Evolutionary conservation across 257 asterid genomes (phyloP).

Genomic region (Solanum megistacrolobum): DNA sequence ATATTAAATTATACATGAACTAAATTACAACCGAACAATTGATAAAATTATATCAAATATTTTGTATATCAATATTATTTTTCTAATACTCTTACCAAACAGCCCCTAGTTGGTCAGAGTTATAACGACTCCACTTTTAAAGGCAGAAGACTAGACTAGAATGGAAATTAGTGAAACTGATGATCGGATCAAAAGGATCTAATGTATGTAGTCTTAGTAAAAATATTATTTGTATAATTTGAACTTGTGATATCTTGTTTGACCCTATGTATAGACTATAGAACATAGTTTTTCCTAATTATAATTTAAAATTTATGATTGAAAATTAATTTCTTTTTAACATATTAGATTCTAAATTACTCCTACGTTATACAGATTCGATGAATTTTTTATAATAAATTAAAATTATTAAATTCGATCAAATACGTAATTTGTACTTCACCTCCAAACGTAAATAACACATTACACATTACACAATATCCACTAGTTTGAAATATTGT

Average conservation of each 20-base stretch:
- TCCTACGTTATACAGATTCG: fast-evolving
- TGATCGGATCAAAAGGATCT: not conserved
- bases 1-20: too few relatives aligned
- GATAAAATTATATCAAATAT: too few relatives aligned
- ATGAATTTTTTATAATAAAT: not conserved
- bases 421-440: not conserved
- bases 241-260: not conserved
- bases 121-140: not conserved
- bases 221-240: not conserved
- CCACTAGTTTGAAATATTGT: not conserved
- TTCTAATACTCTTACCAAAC: not conserved
- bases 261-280: not conserved
- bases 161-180: not conserved
- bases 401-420: not conserved
- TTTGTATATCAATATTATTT: too few relatives aligned
- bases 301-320: not conserved
- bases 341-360: not conserved
- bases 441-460: not conserved
- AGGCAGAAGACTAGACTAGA: not conserved
- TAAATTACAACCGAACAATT: not conserved
- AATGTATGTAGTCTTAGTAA: not conserved
- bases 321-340: not conserved
- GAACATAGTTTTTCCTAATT: too few relatives aligned
- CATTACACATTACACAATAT: not conserved
- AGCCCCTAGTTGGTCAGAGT: not conserved